Evolutionary conservation across 2,329 filamentous ascomycete genomes (phyloP), one percentile per base, ranked within the genome.

Genomic region (Uncinocarpus reesii): DNA sequence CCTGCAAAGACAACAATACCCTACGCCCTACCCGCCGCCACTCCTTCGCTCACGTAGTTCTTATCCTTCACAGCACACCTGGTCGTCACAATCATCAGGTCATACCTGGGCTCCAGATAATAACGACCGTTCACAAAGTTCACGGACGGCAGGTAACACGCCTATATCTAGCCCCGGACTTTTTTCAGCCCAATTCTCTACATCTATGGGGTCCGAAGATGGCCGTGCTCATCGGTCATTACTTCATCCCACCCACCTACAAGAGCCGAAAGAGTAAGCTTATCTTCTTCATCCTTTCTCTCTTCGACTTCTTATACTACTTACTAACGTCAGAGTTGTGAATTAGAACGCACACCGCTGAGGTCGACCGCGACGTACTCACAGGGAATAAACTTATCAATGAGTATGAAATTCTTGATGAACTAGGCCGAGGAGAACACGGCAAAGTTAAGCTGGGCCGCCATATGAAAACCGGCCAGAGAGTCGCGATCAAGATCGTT

Each of bases 401-500:
- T 61, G 85, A 95, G 62, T 98, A 98, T 69, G 87, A 95, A 67
- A 86, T 98, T 58, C 84, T 96, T 55, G 86, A 94, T 65, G 92
- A 98, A 68, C 86, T 98, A 47, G 92, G 92, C 48, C 84, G 92
- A 51, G 92, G 92, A 43, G 86, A 95, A 59, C 92, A 98, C 64
- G 92, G 92, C 60, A 98, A 96, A 71, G 92, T 98, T 61, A 98
- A 98, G 69, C 76, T 95, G 41, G 92, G 89, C 41, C 80, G 87
- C 47, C 88, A 93, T 62, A 72, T 87, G 38, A 73, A 81, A 48
- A 88, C 79, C 1, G 77, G 77, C 52, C 81, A 86, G 46, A 83
- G 83, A 62, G 90, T 98, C 3, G 92, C 92, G 49, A 95, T 98
- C 75, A 98, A 98, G 71, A 98, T 98, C 59, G 94, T 98, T 40